Evolutionary conservation across 148 eudicot species (phyloP), one percentile per base, ranked within the genome.

Genomic region (Pouteria glomerata): DNA sequence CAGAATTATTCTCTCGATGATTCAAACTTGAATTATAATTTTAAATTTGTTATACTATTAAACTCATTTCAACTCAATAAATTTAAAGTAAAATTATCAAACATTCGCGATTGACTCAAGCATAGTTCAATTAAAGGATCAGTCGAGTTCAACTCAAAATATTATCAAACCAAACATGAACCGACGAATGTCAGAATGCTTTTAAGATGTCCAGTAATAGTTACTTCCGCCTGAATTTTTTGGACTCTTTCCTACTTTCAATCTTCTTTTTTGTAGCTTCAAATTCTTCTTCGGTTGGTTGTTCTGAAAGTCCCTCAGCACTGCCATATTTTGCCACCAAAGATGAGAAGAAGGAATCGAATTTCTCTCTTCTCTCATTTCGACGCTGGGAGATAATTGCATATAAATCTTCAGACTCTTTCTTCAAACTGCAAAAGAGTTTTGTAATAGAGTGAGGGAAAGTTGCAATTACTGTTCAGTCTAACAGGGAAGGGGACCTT

Each of bases 221-320:
- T 65, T 84, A 76, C 72, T 79, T 82, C 53, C 50, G 66, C 80
- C 76, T 82, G 50, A 88, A 79, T 73, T 80, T 85, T 57, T 72
- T 83, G 13, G 88, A 84, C 1, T 76, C 45, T 77, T 76, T 80
- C 44, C 84, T 71, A 64, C 79, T 83, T 68, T 84, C 85, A 50
- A 96, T 57, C 66, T 73, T 96, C 73, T 74, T 83, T 70, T 77
- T 81, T 16, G 89, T 88, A 73, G 94, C 96, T 85, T 84, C 90
- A 66, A 96, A 96, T 79, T 96, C 97, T 84, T 88, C 97, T 13
- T 96, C 97, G 11, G 86, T 84, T 23, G 97, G 96, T 75, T 92
- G 96, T 75, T 92, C 94, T 18, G 94, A 71, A 39, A 63, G 23
- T 51, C 73, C 26, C 69, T 76, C 70, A 13, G 77, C 83, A 47